These are phyloP conservation scores for Wickerhamomyces sydowiorum DNA, from an alignment of 805 yeast genomes.

Conservation along the genomic window DNA sequence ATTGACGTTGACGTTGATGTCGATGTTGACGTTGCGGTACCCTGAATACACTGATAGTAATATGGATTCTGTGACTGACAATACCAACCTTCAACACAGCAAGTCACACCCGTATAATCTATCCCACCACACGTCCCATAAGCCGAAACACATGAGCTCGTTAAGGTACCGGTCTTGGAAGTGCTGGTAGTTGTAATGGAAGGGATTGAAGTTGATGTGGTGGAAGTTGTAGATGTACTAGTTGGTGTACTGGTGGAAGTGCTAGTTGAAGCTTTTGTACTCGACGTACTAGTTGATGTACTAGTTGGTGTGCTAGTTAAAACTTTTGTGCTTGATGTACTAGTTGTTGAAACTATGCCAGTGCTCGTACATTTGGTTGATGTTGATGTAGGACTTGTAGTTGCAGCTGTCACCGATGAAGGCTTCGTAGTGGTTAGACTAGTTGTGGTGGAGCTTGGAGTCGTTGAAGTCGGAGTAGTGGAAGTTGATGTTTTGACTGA, in stretches of 20 bases:
- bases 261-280: neutral
- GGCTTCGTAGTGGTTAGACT: neutral
- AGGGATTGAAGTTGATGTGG: neutral
- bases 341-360: too few species aligned
- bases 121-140: conserved; percentile 17
- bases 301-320: neutral
- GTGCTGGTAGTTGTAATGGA: too few species aligned
- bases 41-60: conserved; percentile 12
- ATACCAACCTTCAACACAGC: conserved; percentile 8
- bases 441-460: neutral
- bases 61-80: conserved; percentile 8
- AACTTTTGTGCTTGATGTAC: neutral
- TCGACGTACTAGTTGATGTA: neutral
- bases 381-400: neutral
- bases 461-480: neutral
- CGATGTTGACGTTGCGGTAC: conserved; percentile 3
- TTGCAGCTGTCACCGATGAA: neutral
- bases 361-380: too few species aligned
- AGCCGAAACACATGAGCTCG: neutral
- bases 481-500: neutral
- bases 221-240: neutral
- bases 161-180: neutral
- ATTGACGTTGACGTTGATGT: neutral
- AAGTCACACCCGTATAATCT: conserved; percentile 5
- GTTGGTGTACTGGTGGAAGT: neutral